Percentiles rank a stretch among this genome's conserved stretches.
These are phyloP conservation scores for Microglena sp. DNA, from an alignment of 139 green algal genomes.

Conservation along the genomic window DNA sequence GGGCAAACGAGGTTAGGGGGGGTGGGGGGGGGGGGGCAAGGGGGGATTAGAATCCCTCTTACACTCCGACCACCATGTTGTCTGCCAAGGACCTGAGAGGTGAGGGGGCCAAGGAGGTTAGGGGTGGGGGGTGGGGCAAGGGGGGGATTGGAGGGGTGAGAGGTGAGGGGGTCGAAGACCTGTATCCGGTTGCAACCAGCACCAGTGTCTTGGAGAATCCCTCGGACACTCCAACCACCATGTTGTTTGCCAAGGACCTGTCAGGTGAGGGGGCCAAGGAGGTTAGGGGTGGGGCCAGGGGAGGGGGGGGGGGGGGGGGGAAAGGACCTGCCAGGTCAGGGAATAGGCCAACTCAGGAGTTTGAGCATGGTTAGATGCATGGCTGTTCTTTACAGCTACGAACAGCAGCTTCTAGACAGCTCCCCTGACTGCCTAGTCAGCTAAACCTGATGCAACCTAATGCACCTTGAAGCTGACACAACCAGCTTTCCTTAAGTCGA, in stretches of 20 bases:
- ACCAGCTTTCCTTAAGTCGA: not conserved
- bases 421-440: too few relatives aligned
- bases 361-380: not conserved
- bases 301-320: too few relatives aligned
- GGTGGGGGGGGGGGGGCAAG: too few relatives aligned
- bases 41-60: too few relatives aligned
- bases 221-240: conserved; percentile 76
- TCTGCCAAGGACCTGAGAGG: conserved; percentile 67
- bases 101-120: conserved; percentile 76
- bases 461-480: too few relatives aligned
- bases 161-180: conserved; percentile 57
- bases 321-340: not conserved
- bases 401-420: too few relatives aligned
- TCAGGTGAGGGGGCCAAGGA: not conserved
- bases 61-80: too few relatives aligned
- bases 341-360: not conserved
- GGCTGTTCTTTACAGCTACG: too few relatives aligned
- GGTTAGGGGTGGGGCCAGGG: too few relatives aligned
- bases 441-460: too few relatives aligned
- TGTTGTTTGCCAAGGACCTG: conserved; percentile 81
- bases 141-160: conserved; percentile 83
- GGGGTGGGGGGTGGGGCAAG: conserved; percentile 78
- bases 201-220: conserved; percentile 80
- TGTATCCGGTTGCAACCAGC: conserved; percentile 90
- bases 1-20: not conserved